Evolutionary conservation across 2,329 filamentous ascomycete genomes (phyloP), one percentile per base, ranked within the genome.

Genomic region (Pezicula carpinea): DNA sequence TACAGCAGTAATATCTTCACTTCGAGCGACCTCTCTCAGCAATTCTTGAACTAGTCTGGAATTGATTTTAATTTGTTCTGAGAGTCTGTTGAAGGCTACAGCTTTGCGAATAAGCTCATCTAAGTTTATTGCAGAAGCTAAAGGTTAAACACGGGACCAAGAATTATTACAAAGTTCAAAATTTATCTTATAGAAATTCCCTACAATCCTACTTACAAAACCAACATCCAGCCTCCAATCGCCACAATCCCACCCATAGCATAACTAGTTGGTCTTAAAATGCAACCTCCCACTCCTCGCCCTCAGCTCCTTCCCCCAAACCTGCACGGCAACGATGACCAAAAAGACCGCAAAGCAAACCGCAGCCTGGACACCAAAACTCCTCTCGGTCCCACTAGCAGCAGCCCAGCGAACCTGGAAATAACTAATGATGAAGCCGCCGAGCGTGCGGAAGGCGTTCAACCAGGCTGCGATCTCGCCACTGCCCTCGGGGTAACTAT

Each of bases 401-500:
- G 64, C 53, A 0, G 69, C 73, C 76, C 76, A 80, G 6, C 61
- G 61, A 3, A 51, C 40, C 66, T 77, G 72, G 49, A 77, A 75
- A 53, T 78, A 79, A 19, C 65, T 70, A 15, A 76, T 65, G 44
- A 74, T 68, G 51, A 79, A 79, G 1, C 75, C 75, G 17, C 73
- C 74, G 3, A 70, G 55, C 0, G 72, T 74, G 1, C 75, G 63
- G 2, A 66, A 68, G 44, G 73, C 68, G 58, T 77, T 77, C 40
- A 79, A 60, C 72, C 73, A 76, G 0, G 72, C 70, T 6, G 70
- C 70, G 3, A 77, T 74, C 55, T 78, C 75, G 3, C 75, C 75
- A n/a, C 18, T 71, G 2, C 71, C 75, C 58, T 78, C 71, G 0
- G 76, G 76, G 59, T 79, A 80, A 52, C 66, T 67, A 60, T 80